Evolutionary conservation across 768 basidiomycete genomes (phyloP), one percentile per base, ranked within the genome.

Genomic region (Cubamyces sp.): DNA sequence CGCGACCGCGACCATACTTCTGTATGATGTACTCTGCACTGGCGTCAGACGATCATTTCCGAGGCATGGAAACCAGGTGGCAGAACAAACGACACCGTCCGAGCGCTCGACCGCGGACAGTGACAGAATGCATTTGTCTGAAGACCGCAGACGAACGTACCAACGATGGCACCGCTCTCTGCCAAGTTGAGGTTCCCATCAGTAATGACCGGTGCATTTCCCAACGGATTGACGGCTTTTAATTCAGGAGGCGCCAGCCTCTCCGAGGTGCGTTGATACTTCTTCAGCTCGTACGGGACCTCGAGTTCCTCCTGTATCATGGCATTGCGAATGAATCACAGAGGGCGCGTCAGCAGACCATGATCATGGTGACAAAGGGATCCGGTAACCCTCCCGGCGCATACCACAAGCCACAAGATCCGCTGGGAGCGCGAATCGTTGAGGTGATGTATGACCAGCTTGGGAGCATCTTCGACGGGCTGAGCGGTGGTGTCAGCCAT

Each of bases 391-490:
- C 51, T n/a, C n/a, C 8, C 7, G 28, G 14, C 4, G 55, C 69
- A 43, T 19, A 77, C 77, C 62, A 78, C 67, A 37, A 83, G 71
- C 81, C 81, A 84, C 15, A 83, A 71, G 47, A 84, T 71, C 21
- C 81, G 74, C 62, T 81, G 81, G 6, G 82, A 81, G n/a, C 81
- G 78, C 8, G 81, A 81, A 59, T 82, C 68, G 57, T 80, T 75
- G 7, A 83, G 72, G 64, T 83, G 79, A 60, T 82, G 82, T 8
- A 83, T 63, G 26, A 69, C 46, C 46, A 75, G 56, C 25, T 52
- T 69, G 18, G 60, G 42, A 7, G 30, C 52, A 21, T 26, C 57
- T 23, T 34, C 23, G 19, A 48, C 41, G 50, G 40, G 30, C 42
- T 55, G 28, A 34, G 59, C 50, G 21, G 18, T 30, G 39, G 57